Base-by-base conservation (phyloP, 805 yeast genomes). In the Saccharomycopsis capsularis region DNA sequence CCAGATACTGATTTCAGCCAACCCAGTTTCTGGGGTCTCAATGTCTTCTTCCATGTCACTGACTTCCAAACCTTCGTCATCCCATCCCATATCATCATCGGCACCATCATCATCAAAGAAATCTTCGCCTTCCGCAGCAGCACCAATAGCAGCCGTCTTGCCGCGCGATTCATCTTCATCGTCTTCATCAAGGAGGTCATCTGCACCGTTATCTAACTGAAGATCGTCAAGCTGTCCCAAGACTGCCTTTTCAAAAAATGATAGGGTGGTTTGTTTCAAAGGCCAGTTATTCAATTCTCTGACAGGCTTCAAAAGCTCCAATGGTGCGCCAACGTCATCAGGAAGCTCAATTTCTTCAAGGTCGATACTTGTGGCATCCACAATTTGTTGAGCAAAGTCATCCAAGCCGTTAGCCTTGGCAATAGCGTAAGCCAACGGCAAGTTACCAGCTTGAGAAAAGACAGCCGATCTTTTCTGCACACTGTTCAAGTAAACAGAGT, bases 341-440 rank as follows among this genome's bases (percentile, higher is more conserved):
- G 93, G 89, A 52, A 85, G 67, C 44, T 76, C 75, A 50, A 93
- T 73, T 48, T 85, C 85, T 38, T 70, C 69, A 56, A 77, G 74
- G 13, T 40, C 80, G 24, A 73, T 69, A 4, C 84, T 95, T 23
- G 90, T 77, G 52, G 84, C 81, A 38, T 75, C 77, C 56, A 88
- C 68, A 50, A 86, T 83, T 47, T 78, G 74, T 42, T 79, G 76
- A 23, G 96, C 96, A 48, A 82, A 69, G 25, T 79, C 89, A 36
- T 73, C 78, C 55, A 89, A 74, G 3, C 96, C 96, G 57, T 82
- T 85, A 25, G 93, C 72, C 64, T 85, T 86, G 21, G 99, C 97
- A 54, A 89, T 76, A 11, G 96, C 85, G 64, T 90, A 95, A 2
- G 98, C 99, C 59, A 95, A 75, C 4, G 98, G 89, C 44, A 76